Evolutionary conservation across 208 protist genomes (phyloP).

Genomic region (Giardia duodenalis): DNA sequence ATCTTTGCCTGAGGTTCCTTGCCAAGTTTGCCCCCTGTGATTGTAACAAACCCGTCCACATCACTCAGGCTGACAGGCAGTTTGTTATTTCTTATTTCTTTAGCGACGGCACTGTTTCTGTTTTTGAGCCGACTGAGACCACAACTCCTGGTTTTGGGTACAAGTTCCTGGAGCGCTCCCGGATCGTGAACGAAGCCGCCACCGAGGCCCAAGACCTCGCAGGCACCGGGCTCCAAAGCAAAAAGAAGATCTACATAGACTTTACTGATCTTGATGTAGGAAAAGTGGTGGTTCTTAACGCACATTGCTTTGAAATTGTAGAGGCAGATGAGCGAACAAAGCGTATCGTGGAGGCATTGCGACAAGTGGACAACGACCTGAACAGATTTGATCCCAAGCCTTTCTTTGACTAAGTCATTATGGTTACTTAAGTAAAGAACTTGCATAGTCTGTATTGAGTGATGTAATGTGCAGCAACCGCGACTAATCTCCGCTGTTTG

Average conservation of each 20-base stretch:
- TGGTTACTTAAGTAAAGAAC: no score
- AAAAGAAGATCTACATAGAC: slow-evolving; percentile 13
- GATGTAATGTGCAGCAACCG: no score
- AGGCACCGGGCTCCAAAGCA: not conserved
- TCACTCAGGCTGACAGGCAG: not conserved
- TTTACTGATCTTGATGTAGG: slow-evolving; percentile 19
- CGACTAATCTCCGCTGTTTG: no score
- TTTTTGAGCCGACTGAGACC: not conserved
- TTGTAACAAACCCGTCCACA: not conserved
- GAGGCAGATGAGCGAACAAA: slow-evolving; percentile 6
- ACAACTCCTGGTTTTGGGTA: not conserved
- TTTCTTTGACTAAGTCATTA: no score
- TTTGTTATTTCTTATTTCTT: slow-evolving; percentile 49
- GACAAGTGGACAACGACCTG: not conserved
- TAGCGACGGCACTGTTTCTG: slow-evolving; percentile 52
- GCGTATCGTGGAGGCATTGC: not conserved
- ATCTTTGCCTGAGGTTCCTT: slow-evolving; percentile 68
- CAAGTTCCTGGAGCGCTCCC: not conserved
- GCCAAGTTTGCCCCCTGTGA: slow-evolving; percentile 39
- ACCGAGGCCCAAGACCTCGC: not conserved
- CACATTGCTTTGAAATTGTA: slow-evolving; percentile 11
- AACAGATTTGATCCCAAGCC: not conserved
- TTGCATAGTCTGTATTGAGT: no score
- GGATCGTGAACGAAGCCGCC: not conserved
- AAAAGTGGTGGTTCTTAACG: not conserved